Evolutionary conservation across 495 filamentous ascomycete species (phyloP).

Genomic region (Annulohypoxylon moriforme): DNA sequence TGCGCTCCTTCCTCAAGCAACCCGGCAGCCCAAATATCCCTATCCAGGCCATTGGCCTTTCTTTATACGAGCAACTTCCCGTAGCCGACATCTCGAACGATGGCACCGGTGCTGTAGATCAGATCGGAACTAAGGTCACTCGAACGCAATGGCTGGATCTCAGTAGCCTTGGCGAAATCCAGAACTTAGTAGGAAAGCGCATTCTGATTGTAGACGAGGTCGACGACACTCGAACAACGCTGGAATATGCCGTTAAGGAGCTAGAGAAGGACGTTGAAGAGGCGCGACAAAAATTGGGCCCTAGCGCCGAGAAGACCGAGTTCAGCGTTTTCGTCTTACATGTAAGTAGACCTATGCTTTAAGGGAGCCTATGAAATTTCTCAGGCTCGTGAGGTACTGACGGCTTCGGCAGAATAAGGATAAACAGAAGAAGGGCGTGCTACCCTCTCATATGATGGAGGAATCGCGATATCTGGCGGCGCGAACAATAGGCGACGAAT

Average conservation of each 20-base stretch:
- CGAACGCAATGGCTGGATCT: constrained; percentile 99
- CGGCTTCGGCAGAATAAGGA: constrained; percentile 82
- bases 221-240: constrained; percentile 95
- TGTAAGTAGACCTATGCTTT: constrained; percentile 64
- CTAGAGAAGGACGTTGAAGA: constrained; percentile 94
- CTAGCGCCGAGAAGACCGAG: constrained; percentile 75
- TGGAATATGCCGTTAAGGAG: constrained; percentile 96
- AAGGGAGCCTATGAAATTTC: neutral
- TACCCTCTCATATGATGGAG: constrained; percentile 83
- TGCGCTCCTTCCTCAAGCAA: constrained; percentile 96
- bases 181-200: constrained; percentile 94
- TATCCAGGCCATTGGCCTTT: constrained; percentile 98
- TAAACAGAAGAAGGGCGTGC: constrained; percentile 89
- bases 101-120: constrained; percentile 68
- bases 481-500: constrained; percentile 87
- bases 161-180: constrained; percentile 83
- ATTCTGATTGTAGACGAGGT: constrained; percentile 99
- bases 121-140: constrained; percentile 90
- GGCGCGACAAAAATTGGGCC: constrained; percentile 76
- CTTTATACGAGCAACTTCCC: constrained; percentile 89
- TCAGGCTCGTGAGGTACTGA: constrained; percentile 26
- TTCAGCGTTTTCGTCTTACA: constrained; percentile 97
- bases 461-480: constrained; percentile 85
- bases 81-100: constrained; percentile 45
- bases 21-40: constrained; percentile 92